Conservation (phyloP, 1,139 yeast species). For the Geotrichum phurueaensis region DNA sequence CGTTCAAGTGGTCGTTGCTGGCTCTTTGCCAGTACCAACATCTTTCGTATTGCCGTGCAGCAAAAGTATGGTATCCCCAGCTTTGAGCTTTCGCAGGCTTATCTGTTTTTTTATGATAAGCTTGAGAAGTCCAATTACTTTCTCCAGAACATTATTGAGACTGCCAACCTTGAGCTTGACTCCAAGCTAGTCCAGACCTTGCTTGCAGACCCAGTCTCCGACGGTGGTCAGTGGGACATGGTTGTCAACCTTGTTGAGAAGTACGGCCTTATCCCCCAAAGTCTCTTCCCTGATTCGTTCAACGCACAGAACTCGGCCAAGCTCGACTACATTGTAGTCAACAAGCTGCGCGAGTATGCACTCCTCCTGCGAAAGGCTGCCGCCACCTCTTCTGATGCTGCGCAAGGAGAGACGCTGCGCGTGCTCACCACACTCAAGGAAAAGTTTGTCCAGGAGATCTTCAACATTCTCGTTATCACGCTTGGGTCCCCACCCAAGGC, state of each 20-base stretch:
- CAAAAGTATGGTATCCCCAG: conserved; percentile 47
- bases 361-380: conserved; percentile 43
- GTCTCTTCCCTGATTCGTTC: conserved; percentile 55
- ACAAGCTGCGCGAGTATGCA: conserved; percentile 57
- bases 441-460: conserved; percentile 48
- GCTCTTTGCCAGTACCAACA: conserved; percentile 63
- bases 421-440: conserved; percentile 40
- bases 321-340: conserved; percentile 49
- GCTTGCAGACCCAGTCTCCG: conserved; percentile 49
- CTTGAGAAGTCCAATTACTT: conserved; percentile 56
- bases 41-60: conserved; percentile 51
- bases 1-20: conserved; percentile 59
- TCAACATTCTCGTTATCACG: conserved; percentile 48
- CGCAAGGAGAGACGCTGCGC: conserved; percentile 26
- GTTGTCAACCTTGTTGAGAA: conserved; percentile 54
- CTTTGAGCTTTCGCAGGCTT: conserved; percentile 56
- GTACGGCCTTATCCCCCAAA: conserved; percentile 59
- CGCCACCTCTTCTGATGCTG: conserved; percentile 24
- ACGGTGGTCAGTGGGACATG: conserved; percentile 76
- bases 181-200: conserved; percentile 49
- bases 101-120: conserved; percentile 52
- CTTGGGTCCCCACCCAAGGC: conserved; percentile 63
- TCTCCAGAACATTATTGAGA: conserved; percentile 52
- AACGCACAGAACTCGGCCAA: conserved; percentile 47
- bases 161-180: conserved; percentile 49